Base-by-base conservation (phyloP, 2,329 filamentous ascomycete genomes). In the Plenodomus tracheiphilus region DNA sequence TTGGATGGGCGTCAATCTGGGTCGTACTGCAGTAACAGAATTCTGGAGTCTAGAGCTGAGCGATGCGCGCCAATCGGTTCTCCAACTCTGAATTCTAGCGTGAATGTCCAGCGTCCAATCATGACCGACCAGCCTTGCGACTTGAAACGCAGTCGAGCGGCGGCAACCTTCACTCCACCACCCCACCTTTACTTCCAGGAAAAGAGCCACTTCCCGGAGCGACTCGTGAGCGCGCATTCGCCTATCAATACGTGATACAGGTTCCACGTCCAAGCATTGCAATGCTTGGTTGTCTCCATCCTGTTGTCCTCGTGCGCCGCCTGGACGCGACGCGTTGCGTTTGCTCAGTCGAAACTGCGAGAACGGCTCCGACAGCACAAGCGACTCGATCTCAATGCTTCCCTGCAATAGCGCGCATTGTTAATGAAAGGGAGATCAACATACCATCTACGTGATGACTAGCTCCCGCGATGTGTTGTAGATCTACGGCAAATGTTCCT, bases 191-290 rank as follows among this genome's bases (percentile, higher is more conserved):
- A 59, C 51, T 49, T 56, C 54, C 39, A 49, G 46, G 47, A 42
- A 51, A 39, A 43, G 41, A 53, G 41, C 52, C 47, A 39, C 40
- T 51, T 49, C 59, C 55, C 60, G 50, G 66, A 62, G 65, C 69
- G 65, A 65, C 61, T 51, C 53, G 43, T 46, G 49, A 59, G 56
- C 58, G 41, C 62, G 53, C 58, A 46, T 44, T 58, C 52, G 59
- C 69, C 68, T 70, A 56, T 72, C 62, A 60, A 69, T 60, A 62
- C 51, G 51, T 63, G 39, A 53, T 57, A 53, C 62, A 45, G 54
- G 51, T 37, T 49, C 38, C 22, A 36, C 51, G 60, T 53, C 43
- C 60, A 49, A 46, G 65, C 65, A 34, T 43, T 47, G 49, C 46
- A 49, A 53, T 45, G 46, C 54, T 55, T 55, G 34, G 53, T 45